A percentile compares a stretch with the other conserved stretches of the same genome.
Conservation (phyloP, 2,329 filamentous ascomycete species). For the Venturia effusa region DNA sequence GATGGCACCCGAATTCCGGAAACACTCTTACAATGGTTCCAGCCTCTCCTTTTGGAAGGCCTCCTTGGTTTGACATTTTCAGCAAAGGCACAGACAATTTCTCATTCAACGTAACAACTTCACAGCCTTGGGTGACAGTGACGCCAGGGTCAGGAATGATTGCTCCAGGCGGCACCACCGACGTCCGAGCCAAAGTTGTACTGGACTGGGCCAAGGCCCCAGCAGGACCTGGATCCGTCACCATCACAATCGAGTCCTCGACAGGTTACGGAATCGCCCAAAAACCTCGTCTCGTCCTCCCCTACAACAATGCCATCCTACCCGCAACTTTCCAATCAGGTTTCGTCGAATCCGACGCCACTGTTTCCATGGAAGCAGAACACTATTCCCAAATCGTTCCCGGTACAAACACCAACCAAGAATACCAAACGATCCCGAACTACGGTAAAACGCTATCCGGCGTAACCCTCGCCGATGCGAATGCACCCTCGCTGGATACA, state of each 20-base stretch:
- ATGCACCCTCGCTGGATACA: conserved; percentile 34
- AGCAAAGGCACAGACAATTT: conserved; percentile 38
- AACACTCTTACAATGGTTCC: conserved; percentile 44
- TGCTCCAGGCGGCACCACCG: conserved; percentile 28
- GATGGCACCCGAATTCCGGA: conserved; percentile 43
- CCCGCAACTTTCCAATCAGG: conserved; percentile 44
- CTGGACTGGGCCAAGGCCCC: conserved; percentile 46
- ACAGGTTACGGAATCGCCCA: conserved; percentile 33
- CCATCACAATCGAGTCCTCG: conserved; percentile 43
- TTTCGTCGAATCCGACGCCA: conserved; percentile 50
- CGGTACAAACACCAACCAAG: conserved; percentile 16
- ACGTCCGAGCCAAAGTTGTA: conserved; percentile 43
- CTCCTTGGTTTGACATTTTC: conserved; percentile 49
- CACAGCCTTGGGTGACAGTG: conserved; percentile 40
- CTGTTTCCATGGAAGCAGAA: conserved; percentile 27
- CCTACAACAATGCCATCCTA: conserved; percentile 39
- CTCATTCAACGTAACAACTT: conserved; percentile 40
- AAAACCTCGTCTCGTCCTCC: conserved; percentile 40
- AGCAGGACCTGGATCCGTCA: conserved; percentile 25
- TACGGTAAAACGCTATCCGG: conserved; percentile 50
- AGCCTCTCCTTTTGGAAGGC: conserved; percentile 47
- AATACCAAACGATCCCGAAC: conserved; percentile 41
- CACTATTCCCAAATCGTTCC: conserved; percentile 19
- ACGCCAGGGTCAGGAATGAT: conserved; percentile 41
- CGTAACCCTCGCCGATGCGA: conserved; percentile 37